Percentiles rank a stretch among this genome's conserved stretches.
Conservation (phyloP, 2,329 filamentous ascomycete species). For the Fusarium nodosum region DNA sequence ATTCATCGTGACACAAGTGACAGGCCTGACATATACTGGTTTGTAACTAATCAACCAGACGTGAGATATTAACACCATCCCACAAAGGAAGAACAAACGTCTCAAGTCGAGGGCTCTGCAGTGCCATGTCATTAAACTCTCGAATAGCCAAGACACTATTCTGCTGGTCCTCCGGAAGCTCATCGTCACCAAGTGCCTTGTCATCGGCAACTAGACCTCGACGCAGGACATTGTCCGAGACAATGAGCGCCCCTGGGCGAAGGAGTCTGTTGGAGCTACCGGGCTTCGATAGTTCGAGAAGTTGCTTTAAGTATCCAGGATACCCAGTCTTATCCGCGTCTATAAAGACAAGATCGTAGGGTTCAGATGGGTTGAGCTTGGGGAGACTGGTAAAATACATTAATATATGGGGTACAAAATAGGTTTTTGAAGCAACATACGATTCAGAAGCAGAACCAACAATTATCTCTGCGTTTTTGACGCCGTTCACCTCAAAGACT, state of each 20-base stretch:
- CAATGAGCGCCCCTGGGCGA: conserved; percentile 63
- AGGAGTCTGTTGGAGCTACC: conserved; percentile 58
- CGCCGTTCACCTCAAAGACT: conserved; percentile 56
- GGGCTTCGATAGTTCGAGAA: conserved; percentile 60
- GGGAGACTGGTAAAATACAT: conserved; percentile 40
- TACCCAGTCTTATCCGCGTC: conserved; percentile 69
- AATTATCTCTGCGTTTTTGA: conserved; percentile 62
- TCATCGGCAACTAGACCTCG: conserved; percentile 62
- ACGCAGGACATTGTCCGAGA: conserved; percentile 68
- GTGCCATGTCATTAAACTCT: conserved; percentile 55
- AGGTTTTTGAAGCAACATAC: conserved; percentile 51
- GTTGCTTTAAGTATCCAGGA: conserved; percentile 61
- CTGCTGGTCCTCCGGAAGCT: conserved; percentile 39
- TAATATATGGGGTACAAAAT: not conserved
- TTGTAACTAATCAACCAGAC: conserved; percentile 55
- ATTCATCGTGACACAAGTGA: not conserved
- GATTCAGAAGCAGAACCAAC: conserved; percentile 62
- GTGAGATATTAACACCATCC: conserved; percentile 59
- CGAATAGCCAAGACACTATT: conserved; percentile 50
- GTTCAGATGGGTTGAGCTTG: conserved; percentile 51
- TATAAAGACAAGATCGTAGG: conserved; percentile 68
- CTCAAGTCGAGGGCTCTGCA: conserved; percentile 56
- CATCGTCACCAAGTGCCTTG: conserved; percentile 30
- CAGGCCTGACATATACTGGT: not conserved
- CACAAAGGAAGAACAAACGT: conserved; percentile 59